A percentile compares a stretch with the other conserved stretches of the same genome.
Conservation (phyloP, 2,329 filamentous ascomycete genomes). For the Leptodontidium sp. region DNA sequence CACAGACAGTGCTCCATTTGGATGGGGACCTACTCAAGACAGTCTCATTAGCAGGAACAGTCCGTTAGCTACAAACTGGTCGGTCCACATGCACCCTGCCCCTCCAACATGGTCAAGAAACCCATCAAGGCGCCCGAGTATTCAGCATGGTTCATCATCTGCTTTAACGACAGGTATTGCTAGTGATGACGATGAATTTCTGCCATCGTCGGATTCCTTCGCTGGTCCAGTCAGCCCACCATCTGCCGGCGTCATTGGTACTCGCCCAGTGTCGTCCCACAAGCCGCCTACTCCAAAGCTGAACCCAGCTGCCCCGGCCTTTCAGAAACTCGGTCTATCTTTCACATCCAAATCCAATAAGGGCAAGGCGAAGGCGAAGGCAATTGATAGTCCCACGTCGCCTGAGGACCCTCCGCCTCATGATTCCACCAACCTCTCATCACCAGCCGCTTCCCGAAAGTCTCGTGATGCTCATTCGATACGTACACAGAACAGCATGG, state of each 20-base stretch:
- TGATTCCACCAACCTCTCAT: slow-evolving; percentile 39
- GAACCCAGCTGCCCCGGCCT: slow-evolving; percentile 89
- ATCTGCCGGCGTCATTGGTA: slow-evolving; percentile 77
- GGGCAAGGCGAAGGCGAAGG: slow-evolving; percentile 53
- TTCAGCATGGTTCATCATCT: slow-evolving; percentile 78
- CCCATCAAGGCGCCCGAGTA: slow-evolving; percentile 81
- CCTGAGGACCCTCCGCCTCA: slow-evolving; percentile 46
- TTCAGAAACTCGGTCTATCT: slow-evolving; percentile 74
- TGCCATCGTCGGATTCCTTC: slow-evolving; percentile 61
- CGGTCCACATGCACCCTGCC: slow-evolving; percentile 44
- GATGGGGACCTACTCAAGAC: slow-evolving; percentile 61
- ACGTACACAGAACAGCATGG: slow-evolving; percentile 64
- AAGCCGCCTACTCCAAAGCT: slow-evolving; percentile 64
- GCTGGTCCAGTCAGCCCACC: slow-evolving; percentile 62
- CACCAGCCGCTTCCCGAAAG: slow-evolving; percentile 60
- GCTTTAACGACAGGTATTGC: slow-evolving; percentile 67
- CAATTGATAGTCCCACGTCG: slow-evolving; percentile 44
- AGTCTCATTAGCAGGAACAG: slow-evolving; percentile 59
- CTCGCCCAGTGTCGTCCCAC: slow-evolving; percentile 66
- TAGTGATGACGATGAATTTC: slow-evolving; percentile 70
- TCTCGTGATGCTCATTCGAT: slow-evolving; percentile 66
- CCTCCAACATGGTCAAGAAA: slow-evolving; percentile 74
- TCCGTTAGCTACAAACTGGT: slow-evolving; percentile 62
- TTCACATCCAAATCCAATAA: slow-evolving; percentile 51
- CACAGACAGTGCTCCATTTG: slow-evolving; percentile 79